Percentiles rank a stretch among this genome's conserved stretches.
Evolutionary conservation across 2,329 filamentous ascomycete species (phyloP).

Genomic region (Fusarium beomiforme): DNA sequence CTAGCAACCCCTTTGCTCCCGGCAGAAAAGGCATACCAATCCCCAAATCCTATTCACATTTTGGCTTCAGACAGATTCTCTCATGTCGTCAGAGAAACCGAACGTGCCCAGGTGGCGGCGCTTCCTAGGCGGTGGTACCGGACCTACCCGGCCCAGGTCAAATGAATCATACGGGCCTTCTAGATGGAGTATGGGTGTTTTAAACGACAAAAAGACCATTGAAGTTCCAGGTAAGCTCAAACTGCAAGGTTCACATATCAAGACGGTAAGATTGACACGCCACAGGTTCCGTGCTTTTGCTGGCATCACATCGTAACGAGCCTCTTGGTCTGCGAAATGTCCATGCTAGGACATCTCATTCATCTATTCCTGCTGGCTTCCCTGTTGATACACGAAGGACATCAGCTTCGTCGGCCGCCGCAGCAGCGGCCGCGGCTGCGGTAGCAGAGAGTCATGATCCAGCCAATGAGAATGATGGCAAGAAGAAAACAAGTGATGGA

Average conservation of each 20-base stretch:
- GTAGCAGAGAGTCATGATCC: conserved; percentile 6
- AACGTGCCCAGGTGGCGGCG: conserved; percentile 29
- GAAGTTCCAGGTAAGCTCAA: conserved; percentile 79
- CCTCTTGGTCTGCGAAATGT: conserved; percentile 68
- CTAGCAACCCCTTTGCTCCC: background rate
- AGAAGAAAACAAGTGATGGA: conserved; percentile 84
- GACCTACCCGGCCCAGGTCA: conserved; percentile 6
- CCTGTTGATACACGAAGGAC: conserved; percentile 48
- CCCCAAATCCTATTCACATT: background rate
- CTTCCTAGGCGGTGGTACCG: conserved; percentile 27
- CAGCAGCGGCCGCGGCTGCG: background rate
- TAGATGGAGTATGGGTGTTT: conserved; percentile 77
- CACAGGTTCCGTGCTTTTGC: conserved; percentile 66
- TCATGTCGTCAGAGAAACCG: conserved; percentile 31
- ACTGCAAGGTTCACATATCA: background rate
- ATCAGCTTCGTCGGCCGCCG: conserved; percentile 37
- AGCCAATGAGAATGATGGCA: conserved; percentile 50
- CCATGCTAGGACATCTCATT: conserved; percentile 66
- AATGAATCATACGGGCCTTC: conserved; percentile 39
- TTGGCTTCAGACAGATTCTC: background rate
- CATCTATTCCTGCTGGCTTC: conserved; percentile 62
- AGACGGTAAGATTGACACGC: conserved; percentile 8
- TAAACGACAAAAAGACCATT: conserved; percentile 83
- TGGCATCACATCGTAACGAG: conserved; percentile 65
- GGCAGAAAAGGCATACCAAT: background rate